Base-by-base conservation (phyloP, 768 basidiomycete species). In the Filobasidium floriforme region DNA sequence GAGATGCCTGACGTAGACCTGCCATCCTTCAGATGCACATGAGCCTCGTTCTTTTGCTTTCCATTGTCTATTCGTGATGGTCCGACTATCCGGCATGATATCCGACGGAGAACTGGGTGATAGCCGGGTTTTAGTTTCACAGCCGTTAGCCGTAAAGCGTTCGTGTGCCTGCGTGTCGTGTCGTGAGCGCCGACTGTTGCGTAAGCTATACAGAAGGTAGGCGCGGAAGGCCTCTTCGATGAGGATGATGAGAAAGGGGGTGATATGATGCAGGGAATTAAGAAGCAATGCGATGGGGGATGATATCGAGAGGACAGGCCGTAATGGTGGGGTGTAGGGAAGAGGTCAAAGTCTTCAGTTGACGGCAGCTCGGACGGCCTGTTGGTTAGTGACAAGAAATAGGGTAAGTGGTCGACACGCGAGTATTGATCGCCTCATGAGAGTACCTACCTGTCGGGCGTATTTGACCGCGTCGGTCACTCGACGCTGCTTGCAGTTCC, bases 381-480 rank as follows among this genome's bases (percentile, higher is more conserved):
- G 9, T 37, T 37, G 3, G 3, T 3, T 37, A 4, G 9, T 37
- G 32, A 37, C 32, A 37, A 37, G 32, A 9, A 37, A 37, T 37
- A 9, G 32, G 9, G 9, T 37, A 9, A 37, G 32, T 9, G 9
- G 9, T 37, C 22, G 22, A 49, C 46, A 15, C 14, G 46, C 14
- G 15, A 49, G 46, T 19, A 15, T 49, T 49, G 46, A 15, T 49
- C 43, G 43, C 19, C 43, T 5, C 22, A 6, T 6, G 14, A 12
- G 46, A 4, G 46, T 3, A 49, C 77, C 61, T 59, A 92, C 92
- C 85, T 96, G 92, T 62, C 89, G 85, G 22, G 92, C 91, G 91
- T 92, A 96, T 68, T 89, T 88, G 81, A 91, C 82, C 2, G 89
- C 90, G 83, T 87, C 89, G 84, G 88, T 92, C 43, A 88, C 88